Evolutionary conservation across 208 protist species (phyloP).

Genomic region (Trypanosoma theileri): DNA sequence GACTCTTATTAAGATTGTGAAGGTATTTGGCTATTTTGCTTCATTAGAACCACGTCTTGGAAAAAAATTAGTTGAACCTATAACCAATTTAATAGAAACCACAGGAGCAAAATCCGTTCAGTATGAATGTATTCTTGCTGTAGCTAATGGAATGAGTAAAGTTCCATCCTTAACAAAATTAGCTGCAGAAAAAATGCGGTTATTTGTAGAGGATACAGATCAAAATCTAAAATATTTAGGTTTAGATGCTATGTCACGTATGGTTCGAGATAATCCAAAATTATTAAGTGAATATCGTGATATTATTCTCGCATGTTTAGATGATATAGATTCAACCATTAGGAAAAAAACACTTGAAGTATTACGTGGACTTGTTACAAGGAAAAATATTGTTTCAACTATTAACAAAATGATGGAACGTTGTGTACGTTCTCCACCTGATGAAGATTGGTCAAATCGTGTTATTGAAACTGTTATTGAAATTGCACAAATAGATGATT

Average conservation of each 20-base stretch:
- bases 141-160: slow-evolving; percentile 87
- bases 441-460: slow-evolving; percentile 92
- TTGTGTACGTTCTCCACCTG: slow-evolving; percentile 54
- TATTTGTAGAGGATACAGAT: slow-evolving; percentile 96
- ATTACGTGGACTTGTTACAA: slow-evolving; percentile 89
- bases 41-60: slow-evolving; percentile 96
- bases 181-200: slow-evolving; percentile 92
- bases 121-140: slow-evolving; percentile 97
- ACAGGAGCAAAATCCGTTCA: slow-evolving; percentile 95
- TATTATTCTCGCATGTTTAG: slow-evolving; percentile 92
- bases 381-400: slow-evolving; percentile 89
- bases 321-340: slow-evolving; percentile 97
- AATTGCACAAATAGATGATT: slow-evolving; percentile 82
- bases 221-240: slow-evolving; percentile 99
- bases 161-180: slow-evolving; percentile 86
- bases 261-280: slow-evolving; percentile 93
- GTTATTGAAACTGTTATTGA: slow-evolving; percentile 89
- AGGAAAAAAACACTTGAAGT: slow-evolving; percentile 93
- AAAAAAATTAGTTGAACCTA: slow-evolving; percentile 97
- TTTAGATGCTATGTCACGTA: slow-evolving; percentile 91
- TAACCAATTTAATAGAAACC: slow-evolving; percentile 95
- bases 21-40: slow-evolving; percentile 96
- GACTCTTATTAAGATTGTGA: slow-evolving; percentile 99
- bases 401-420: slow-evolving; percentile 76
- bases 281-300: slow-evolving; percentile 90